Percentiles rank a stretch among this genome's conserved stretches.
These are phyloP conservation scores for Mediolabrus comicus DNA, from an alignment of 108 stramenopile species.

Conservation along the genomic window DNA sequence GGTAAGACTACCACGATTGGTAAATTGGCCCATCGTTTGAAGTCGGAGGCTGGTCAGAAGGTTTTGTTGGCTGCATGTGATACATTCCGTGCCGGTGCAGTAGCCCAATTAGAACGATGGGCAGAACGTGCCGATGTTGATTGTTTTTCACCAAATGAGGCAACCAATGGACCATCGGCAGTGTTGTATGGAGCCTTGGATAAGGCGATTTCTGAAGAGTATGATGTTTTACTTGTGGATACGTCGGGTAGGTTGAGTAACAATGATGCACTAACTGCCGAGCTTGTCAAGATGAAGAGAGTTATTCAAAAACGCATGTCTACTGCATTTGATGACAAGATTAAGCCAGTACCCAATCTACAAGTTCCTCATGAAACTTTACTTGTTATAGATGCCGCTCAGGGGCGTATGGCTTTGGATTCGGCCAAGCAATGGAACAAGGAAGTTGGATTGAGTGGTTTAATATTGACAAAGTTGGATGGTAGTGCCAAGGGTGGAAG, in stretches of 20 bases:
- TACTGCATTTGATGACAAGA: conserved; percentile 42
- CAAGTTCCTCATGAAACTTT: conserved; percentile 90
- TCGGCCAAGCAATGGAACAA: conserved; percentile 85
- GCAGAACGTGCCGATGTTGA: conserved; percentile 85
- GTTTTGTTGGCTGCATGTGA: conserved; percentile 92
- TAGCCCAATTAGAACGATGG: conserved; percentile 93
- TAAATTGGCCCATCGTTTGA: conserved; percentile 88
- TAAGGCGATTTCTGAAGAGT: conserved; percentile 73
- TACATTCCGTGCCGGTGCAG: conserved; percentile 95
- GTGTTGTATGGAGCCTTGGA: conserved; percentile 77
- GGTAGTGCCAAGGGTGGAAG: conserved; percentile 93
- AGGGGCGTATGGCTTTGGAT: conserved; percentile 94
- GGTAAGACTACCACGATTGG: conserved; percentile 96
- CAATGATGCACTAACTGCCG: conserved; percentile 86
- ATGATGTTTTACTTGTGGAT: conserved; percentile 90
- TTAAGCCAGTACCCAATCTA: conserved; percentile 54
- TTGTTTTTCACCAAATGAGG: conserved; percentile 70
- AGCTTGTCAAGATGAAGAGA: conserved; percentile 87
- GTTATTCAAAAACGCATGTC: conserved; percentile 84
- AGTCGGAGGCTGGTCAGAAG: conserved; percentile 76
- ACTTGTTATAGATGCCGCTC: conserved; percentile 92
- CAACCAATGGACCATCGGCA: conserved; percentile 59
- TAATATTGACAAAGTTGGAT: conserved; percentile 94
- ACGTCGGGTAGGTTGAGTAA: conserved; percentile 91
- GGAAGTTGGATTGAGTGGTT: conserved; percentile 88